These are phyloP conservation scores for Pythium monospermum DNA, from an alignment of 352 stramenopile genomes.

Conservation along the genomic window DNA sequence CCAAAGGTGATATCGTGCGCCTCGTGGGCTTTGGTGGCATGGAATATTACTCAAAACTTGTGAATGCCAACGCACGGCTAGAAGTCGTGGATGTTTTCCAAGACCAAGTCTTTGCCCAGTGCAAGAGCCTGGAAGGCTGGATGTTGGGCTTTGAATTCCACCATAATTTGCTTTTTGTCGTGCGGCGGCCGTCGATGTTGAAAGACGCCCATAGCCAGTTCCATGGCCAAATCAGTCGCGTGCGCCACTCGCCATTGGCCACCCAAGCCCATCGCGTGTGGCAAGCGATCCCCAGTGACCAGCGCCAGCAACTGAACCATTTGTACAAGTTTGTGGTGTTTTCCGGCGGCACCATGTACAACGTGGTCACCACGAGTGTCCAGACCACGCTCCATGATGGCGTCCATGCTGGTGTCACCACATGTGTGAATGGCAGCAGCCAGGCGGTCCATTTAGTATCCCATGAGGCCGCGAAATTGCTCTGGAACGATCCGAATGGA, in stretches of 20 bases:
- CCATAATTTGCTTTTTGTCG: constrained; percentile 59
- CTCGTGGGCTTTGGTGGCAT: constrained; percentile 55
- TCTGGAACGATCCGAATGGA: constrained; percentile 23
- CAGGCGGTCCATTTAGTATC: constrained; percentile 43
- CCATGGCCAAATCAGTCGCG: constrained; percentile 42
- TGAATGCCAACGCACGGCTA: constrained; percentile 38
- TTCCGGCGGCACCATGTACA: constrained; percentile 38
- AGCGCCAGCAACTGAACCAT: constrained; percentile 34
- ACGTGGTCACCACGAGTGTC: constrained; percentile 30
- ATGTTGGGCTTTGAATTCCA: constrained; percentile 57
- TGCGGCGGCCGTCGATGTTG: constrained; percentile 53
- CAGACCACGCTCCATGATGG: constrained; percentile 32
- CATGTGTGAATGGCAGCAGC: constrained; percentile 30
- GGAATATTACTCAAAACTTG: constrained; percentile 64
- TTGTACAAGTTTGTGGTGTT: constrained; percentile 44
- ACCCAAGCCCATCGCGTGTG: constrained; percentile 37
- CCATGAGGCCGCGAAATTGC: constrained; percentile 49
- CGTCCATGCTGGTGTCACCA: constrained; percentile 35
- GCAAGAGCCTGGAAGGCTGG: constrained; percentile 56
- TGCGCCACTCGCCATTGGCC: constrained; percentile 41
- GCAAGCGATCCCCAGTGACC: constrained; percentile 34
- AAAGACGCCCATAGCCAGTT: constrained; percentile 46
- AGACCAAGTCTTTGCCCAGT: constrained; percentile 57
- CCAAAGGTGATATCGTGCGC: constrained; percentile 54
- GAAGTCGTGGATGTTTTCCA: constrained; percentile 62